phyloP scores from a whole-genome alignment of 2,329 filamentous ascomycete genomes.

The Plectosphaerella plurivora region DNA sequence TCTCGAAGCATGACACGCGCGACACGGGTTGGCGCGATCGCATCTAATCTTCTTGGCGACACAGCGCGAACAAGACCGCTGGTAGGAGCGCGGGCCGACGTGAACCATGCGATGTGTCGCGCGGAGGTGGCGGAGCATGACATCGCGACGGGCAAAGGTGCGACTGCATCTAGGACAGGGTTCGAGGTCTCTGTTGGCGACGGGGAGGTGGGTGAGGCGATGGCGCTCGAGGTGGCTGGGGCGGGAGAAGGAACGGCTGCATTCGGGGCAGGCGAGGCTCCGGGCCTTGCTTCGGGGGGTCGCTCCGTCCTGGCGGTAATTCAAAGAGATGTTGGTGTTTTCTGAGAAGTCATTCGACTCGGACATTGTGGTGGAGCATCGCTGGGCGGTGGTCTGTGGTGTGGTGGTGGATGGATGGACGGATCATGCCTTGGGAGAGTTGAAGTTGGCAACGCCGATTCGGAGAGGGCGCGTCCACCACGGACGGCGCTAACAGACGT shows the following conservation, averaged over 20 bases:
- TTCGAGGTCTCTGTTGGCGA: conserved; percentile 12
- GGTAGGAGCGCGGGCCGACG: conserved; percentile 10
- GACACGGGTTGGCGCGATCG: conserved; percentile 17
- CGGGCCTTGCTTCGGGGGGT: not conserved
- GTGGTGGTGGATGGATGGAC: too few relatives aligned
- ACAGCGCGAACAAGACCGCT: conserved; percentile 21
- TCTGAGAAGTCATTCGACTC: too few relatives aligned
- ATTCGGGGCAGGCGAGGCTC: conserved; percentile 14
- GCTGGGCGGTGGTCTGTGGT: too few relatives aligned
- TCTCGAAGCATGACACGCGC: conserved; percentile 12
- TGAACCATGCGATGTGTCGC: conserved; percentile 15
- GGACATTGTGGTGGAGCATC: too few relatives aligned
- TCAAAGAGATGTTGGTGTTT: too few relatives aligned
- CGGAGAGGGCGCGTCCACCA: too few relatives aligned
- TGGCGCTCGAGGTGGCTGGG: conserved; percentile 22
- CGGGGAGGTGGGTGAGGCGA: conserved; percentile 18
- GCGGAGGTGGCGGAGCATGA: conserved; percentile 21
- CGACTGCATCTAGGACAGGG: conserved; percentile 17
- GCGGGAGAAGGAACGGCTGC: conserved; percentile 16
- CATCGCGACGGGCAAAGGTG: conserved; percentile 17
- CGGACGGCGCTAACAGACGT: too few relatives aligned
- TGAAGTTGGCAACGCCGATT: too few relatives aligned
- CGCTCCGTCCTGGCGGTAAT: too few relatives aligned
- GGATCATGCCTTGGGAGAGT: too few relatives aligned
- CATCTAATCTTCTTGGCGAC: conserved; percentile 20